Evolutionary conservation across 345 rosid genomes (phyloP).

Genomic region (Arabidopsis thaliana): DNA sequence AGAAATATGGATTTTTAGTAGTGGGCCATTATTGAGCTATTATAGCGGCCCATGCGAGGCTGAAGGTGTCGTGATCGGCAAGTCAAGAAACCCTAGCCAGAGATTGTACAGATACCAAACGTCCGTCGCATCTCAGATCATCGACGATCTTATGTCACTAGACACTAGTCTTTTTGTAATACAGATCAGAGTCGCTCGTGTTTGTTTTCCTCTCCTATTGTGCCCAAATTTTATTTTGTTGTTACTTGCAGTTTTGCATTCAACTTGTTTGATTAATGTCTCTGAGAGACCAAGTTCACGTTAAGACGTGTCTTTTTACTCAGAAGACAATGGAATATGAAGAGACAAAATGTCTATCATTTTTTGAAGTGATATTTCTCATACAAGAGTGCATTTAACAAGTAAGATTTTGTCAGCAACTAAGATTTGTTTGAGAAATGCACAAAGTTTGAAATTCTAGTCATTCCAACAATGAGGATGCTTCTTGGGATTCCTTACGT

Average conservation of each 20-base stretch:
- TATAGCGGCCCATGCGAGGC: too few relatives aligned
- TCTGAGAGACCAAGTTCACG: not conserved
- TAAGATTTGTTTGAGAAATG: slow-evolving; percentile 38
- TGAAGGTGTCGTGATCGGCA: slow-evolving; percentile 28
- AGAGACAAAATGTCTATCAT: slow-evolving; percentile 47
- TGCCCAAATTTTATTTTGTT: not conserved
- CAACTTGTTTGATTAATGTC: slow-evolving; percentile 48
- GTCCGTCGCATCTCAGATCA: slow-evolving; percentile 55
- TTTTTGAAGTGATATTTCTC: slow-evolving; percentile 56
- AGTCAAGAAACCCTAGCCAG: slow-evolving; percentile 30
- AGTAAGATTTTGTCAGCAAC: slow-evolving; percentile 40
- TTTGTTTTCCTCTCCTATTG: slow-evolving; percentile 6
- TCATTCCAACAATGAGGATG: slow-evolving; percentile 46
- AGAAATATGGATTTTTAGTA: too few relatives aligned
- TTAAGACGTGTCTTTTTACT: slow-evolving; percentile 11
- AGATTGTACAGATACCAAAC: slow-evolving; percentile 49
- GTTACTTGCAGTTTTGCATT: not conserved
- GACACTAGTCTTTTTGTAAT: slow-evolving; percentile 49
- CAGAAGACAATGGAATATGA: slow-evolving; percentile 46
- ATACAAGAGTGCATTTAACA: slow-evolving; percentile 55
- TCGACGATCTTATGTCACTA: slow-evolving; percentile 51
- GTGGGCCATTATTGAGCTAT: too few relatives aligned
- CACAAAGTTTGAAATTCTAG: slow-evolving; percentile 45
- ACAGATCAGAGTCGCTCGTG: slow-evolving; percentile 43
- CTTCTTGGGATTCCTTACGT: slow-evolving; percentile 69